Base-by-base conservation (phyloP, 1,284 basidiomycete genomes). In the Rhodotorula sp. region DNA sequence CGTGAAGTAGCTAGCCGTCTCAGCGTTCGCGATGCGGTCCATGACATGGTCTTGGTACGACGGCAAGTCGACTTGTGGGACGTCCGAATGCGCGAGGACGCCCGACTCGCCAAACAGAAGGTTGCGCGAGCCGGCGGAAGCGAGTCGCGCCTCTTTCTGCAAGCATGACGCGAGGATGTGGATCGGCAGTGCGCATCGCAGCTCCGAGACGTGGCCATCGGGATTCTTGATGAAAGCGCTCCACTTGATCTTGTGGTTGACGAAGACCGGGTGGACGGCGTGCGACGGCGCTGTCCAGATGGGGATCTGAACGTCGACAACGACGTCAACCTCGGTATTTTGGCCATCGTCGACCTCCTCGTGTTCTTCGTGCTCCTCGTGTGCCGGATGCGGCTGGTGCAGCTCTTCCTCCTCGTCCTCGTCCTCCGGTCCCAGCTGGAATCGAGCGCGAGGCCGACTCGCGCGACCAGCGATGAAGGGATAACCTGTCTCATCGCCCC, bases 171-270 rank as follows among this genome's bases (percentile, higher is more conserved):
- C 88, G 31, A 96, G 87, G 52, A 96, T 84, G 76, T 90, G 86
- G 48, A 97, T 82, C 0, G 93, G 94, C 1, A 96, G 84, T 0
- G 92, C 93, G 79, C 93, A 96, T 13, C 93, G 87, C 28, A 97
- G 84, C 80, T 95, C 92, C 4, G 91, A 94, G 2, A 88, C 88
- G 68, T 79, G 78, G 4, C 78, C 78, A 66, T 79, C 78, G 16
- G 77, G 74, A 61, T 79, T 79, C 77, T 94, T 95, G 70, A 85
- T 84, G 77, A 94, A 90, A 82, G 76, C 82, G 20, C 80, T 81
- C 83, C 83, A 84, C 75, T 84, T 83, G 78, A 83, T 80, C 76
- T 83, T 83, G 81, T 95, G 91, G 10, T 68, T 71, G 63, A 75
- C 65, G 48, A 70, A 74, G 62, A 67, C 44, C 0, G 73, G 73